Percentiles rank a stretch among this genome's conserved stretches.
Evolutionary conservation across 1,284 basidiomycete species (phyloP).

Genomic region (Cutaneotrichosporon sp.): DNA sequence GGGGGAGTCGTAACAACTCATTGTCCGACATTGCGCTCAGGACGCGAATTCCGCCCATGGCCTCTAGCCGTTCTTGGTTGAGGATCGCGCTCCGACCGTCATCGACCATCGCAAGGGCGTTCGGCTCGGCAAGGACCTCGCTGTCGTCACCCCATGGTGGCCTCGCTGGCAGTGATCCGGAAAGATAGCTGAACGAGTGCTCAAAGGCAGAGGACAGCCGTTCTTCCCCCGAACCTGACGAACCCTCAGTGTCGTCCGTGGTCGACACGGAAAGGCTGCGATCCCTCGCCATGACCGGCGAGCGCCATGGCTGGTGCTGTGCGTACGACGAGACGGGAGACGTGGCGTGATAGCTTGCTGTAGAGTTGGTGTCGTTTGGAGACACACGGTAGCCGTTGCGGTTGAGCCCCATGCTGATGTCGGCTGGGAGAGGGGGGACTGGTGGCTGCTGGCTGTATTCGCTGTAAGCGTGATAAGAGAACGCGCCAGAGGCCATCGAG

Average conservation of each 20-base stretch:
- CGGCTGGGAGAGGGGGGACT: conserved; percentile 32
- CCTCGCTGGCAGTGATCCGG: conserved; percentile 14
- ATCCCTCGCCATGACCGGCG: conserved; percentile 28
- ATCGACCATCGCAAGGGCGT: conserved; percentile 46
- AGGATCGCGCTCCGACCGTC: conserved; percentile 48
- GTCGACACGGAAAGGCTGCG: conserved; percentile 44
- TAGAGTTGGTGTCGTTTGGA: conserved; percentile 1
- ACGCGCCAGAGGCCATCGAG: conserved; percentile 42
- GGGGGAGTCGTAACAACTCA: conserved; percentile 55
- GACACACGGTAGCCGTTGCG: conserved; percentile 8
- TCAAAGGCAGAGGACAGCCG: conserved; percentile 18
- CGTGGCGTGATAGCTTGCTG: conserved; percentile 10
- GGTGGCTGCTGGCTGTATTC: conserved; percentile 41
- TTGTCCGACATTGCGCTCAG: conserved; percentile 26
- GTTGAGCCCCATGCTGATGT: conserved; percentile 20
- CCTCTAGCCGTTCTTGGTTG: conserved; percentile 38
- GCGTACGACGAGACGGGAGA: conserved; percentile 13
- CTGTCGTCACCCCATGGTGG: conserved; percentile 30
- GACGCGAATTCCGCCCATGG: conserved; percentile 43
- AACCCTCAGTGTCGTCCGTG: conserved; percentile 13
- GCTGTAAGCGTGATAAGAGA: conserved; percentile 41
- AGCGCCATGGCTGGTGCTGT: conserved; percentile 20
- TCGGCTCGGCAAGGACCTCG: conserved; percentile 25
- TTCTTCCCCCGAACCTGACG: conserved; percentile 13
- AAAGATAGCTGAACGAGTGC: conserved; percentile 26